Conservation (phyloP, 2,329 filamentous ascomycete species). For the Fusarium dlaminii region DNA sequence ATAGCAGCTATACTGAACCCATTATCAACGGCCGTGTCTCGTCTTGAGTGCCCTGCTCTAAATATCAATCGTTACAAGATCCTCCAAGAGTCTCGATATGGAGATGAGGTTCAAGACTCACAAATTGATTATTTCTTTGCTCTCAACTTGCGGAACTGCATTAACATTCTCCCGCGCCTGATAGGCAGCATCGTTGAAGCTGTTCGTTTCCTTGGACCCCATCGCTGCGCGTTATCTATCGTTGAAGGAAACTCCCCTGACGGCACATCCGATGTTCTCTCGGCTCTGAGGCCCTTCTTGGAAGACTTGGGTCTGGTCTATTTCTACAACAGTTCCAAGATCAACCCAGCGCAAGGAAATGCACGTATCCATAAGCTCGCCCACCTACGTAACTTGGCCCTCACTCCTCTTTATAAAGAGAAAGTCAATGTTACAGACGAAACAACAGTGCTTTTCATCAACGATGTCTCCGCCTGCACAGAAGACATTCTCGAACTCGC, state of each 20-base stretch:
- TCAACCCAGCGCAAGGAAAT: conserved; percentile 54
- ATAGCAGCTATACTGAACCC: conserved; percentile 44
- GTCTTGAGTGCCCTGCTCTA: conserved; percentile 44
- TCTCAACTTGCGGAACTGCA: conserved; percentile 59
- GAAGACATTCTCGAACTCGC: conserved; percentile 68
- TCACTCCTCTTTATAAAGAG: conserved; percentile 55
- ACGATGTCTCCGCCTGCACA: conserved; percentile 62
- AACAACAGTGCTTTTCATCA: conserved; percentile 61
- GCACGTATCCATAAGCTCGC: conserved; percentile 60
- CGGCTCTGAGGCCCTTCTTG: conserved; percentile 52
- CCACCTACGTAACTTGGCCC: conserved; percentile 61
- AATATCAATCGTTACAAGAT: conserved; percentile 35
- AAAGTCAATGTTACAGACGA: conserved; percentile 42
- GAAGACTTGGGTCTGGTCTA: conserved; percentile 52
- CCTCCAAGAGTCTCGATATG: conserved; percentile 9
- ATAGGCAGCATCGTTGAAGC: conserved; percentile 62
- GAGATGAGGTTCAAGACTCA: not conserved
- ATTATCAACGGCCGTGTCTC: conserved; percentile 28
- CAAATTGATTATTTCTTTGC: conserved; percentile 60
- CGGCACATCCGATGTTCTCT: conserved; percentile 62
- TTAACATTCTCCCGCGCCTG: conserved; percentile 58
- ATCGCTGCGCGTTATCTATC: conserved; percentile 62
- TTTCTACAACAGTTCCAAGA: conserved; percentile 52
- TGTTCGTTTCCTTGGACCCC: conserved; percentile 59
- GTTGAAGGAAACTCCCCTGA: conserved; percentile 66